Base-by-base conservation (phyloP, 495 filamentous ascomycete genomes). In the Xylaria scruposa region DNA sequence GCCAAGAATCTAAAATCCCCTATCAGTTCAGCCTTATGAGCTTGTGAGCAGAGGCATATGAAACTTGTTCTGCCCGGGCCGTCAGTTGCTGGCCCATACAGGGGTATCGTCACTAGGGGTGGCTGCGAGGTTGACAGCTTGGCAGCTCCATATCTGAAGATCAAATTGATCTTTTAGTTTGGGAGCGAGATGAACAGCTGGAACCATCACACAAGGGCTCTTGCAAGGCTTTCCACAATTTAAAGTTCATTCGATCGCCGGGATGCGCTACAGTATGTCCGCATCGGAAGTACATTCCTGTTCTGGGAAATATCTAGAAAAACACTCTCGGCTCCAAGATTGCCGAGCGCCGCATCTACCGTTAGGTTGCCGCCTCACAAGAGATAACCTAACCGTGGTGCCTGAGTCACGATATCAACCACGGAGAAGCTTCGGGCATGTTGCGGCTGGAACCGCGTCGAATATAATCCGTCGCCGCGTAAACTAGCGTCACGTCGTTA, bases 251-350 rank as follows among this genome's bases (percentile, higher is more conserved):
- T 60, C 10, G 17, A 5, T n/a, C 56, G 8, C 58, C 17, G 24
- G 10, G 15, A 60, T 38, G 58, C 17, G 29, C 29, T 31, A 9
- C 54, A 53, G 2, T 53, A 53, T 21, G 13, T 26, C 49, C 49
- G 49, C 49, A 53, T 26, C 21, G 49, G 9, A 24, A 51, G 21
- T 58, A 17, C 26, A 29, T 58, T 17, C 19, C 36, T 61, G 59
- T 42, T 38, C 54, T 63, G n/a, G 29, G 60, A 63, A 26, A 44
- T 44, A 63, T 63, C 21, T 17, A 33, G 12, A 63, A 12, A 13
- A 13, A 13, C 54, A 59, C 9, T 24, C 13, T 13, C 24, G 58
- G 19, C 31, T 33, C 58, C 15, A 8, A 61, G 31, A 58, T 33
- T 33, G 7, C 26, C 31, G 9, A 42, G 24, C 38, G 36, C 59